Base-by-base conservation (phyloP, 345 rosid genomes). In the Trapa incisa region DNA sequence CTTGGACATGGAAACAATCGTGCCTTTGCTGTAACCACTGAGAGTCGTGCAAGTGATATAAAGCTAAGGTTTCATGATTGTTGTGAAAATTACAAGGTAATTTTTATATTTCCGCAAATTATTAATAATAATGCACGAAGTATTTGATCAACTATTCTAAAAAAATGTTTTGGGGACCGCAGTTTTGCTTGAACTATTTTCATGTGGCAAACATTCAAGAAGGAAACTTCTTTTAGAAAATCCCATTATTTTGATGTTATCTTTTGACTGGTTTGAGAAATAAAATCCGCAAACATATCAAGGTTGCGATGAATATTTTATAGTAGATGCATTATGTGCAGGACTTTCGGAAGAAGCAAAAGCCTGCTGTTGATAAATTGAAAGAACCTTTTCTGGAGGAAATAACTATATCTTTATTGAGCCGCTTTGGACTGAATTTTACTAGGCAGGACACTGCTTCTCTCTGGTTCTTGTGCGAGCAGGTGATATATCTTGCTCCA, bases 401-500 rank as follows among this genome's bases (percentile, higher is more conserved):
- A 75, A 91, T 95, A 68, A 84, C 86, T 1, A 65, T 80, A 72
- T 79, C 99, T 39, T 61, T 94, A 65, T 77, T 75, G 33, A 84
- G 72, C 74, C 91, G 86, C 53, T 78, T 77, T 72, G 84, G 67
- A 73, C 74, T 91, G 67, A 82, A 75, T 65, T 86, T 94, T 73
- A 89, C 91, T 0, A 85, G 84, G 77, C 80, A 91, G 67, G 97
- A 89, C 68, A 72, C 82, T 41, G 76, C 96, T 57, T 89, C 96
- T 76, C 89, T 94, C 47, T 94, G 99, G 96, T 89, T 91, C 81
- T 77, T 94, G 43, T 94, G 97, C 76, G 89, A 91, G 79, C 96
- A 91, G 96, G 99, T 86, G 66, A 60, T 33, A 57, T 45, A 29
- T 52, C 73, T 58, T 66, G 93, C 48, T 45, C 70, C 14, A 22